Evolutionary conservation across 257 asterid genomes (phyloP).

Genomic region (Solanum boliviense): DNA sequence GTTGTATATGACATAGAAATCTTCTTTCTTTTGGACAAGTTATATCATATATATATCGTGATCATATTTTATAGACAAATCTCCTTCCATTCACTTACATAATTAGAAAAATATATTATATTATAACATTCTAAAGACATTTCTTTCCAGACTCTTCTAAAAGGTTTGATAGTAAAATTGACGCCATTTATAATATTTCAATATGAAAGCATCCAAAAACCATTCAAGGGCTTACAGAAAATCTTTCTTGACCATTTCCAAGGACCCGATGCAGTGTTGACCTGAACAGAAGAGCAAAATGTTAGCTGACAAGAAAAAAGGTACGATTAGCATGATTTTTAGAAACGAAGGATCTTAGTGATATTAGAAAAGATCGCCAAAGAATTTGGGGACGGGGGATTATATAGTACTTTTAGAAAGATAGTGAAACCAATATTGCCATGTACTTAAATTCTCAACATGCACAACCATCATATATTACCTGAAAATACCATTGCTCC

Average conservation of each 20-base stretch:
- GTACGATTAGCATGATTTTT: not conserved
- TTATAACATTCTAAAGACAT: not conserved
- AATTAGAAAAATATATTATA: not conserved
- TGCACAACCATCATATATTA: constrained; percentile 5
- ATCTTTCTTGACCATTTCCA: constrained; percentile 73
- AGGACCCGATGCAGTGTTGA: constrained; percentile 88
- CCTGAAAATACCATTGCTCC: constrained; percentile 86
- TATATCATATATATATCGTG: not conserved
- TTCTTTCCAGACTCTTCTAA: not conserved
- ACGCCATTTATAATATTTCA: not conserved
- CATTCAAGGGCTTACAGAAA: constrained; percentile 50
- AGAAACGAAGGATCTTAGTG: not conserved
- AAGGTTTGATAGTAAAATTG: not conserved
- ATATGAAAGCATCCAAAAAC: not conserved
- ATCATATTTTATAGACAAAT: not conserved
- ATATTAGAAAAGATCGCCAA: not conserved
- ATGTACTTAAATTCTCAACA: not conserved
- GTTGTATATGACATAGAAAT: not conserved
- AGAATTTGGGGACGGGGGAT: not conserved
- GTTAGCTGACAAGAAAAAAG: not conserved
- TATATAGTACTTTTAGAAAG: not conserved
- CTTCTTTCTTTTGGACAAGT: not conserved
- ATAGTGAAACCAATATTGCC: not conserved
- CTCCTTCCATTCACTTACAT: not conserved
- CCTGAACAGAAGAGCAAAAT: constrained; percentile 22